Conservation (phyloP, 2,329 filamentous ascomycete genomes). For the Davidsoniella virescens region DNA sequence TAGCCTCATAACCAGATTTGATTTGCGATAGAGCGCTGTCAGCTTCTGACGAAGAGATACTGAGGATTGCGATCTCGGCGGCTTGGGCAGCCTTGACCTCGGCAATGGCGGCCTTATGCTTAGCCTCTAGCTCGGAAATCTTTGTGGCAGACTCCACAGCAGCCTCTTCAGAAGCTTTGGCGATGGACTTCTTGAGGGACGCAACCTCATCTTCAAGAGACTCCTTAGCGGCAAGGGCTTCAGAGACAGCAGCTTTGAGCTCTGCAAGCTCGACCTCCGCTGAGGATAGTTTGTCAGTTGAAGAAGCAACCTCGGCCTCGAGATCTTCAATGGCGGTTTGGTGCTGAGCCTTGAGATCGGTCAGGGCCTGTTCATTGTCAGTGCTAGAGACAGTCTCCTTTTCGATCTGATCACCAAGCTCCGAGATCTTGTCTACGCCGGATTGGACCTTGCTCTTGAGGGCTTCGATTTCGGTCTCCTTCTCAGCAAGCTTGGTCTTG, state of each 20-base stretch:
- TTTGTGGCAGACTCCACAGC: slow-evolving; percentile 26
- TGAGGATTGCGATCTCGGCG: slow-evolving; percentile 26
- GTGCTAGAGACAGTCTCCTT: slow-evolving; percentile 24
- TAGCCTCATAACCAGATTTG: slow-evolving; percentile 33
- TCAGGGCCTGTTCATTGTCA: slow-evolving; percentile 27
- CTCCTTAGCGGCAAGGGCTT: slow-evolving; percentile 33
- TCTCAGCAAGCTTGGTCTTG: slow-evolving; percentile 41
- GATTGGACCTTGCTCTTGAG: slow-evolving; percentile 40
- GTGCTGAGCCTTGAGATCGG: slow-evolving; percentile 33
- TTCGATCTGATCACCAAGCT: slow-evolving; percentile 36
- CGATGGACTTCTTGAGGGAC: slow-evolving; percentile 33
- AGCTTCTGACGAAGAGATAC: slow-evolving; percentile 21
- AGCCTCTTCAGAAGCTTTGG: slow-evolving; percentile 34
- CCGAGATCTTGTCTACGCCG: slow-evolving; percentile 38
- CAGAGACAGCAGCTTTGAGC: slow-evolving; percentile 31
- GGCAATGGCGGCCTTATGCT: slow-evolving; percentile 30
- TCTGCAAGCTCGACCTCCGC: slow-evolving; percentile 35
- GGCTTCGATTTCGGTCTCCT: slow-evolving; percentile 39
- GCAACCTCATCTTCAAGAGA: slow-evolving; percentile 31
- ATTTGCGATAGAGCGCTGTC: slow-evolving; percentile 25
- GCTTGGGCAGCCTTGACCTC: slow-evolving; percentile 18
- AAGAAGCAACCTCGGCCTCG: slow-evolving; percentile 30
- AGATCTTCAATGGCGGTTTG: slow-evolving; percentile 31
- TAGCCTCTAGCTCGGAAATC: slow-evolving; percentile 28
- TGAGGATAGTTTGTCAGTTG: slow-evolving; percentile 32